A percentile compares a stretch with the other conserved stretches of the same genome.
Conservation (phyloP, 1,139 yeast species). For the Hansenula sp. region DNA sequence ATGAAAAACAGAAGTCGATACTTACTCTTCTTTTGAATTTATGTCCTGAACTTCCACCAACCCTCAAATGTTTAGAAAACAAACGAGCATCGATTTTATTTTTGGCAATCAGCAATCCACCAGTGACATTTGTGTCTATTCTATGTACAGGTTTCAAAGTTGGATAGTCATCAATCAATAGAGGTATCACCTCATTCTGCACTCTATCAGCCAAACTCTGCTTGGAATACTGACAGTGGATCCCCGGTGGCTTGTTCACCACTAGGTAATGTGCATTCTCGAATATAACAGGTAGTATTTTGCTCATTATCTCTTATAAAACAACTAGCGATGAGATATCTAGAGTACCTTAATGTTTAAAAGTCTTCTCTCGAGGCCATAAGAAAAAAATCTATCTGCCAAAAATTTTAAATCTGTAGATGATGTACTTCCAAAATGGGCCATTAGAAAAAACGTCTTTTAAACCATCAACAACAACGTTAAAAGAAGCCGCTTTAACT, state of each 20-base stretch:
- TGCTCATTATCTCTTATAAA: not conserved
- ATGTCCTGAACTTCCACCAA: constrained; percentile 30
- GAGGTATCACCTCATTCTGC: constrained; percentile 8
- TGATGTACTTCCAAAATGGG: not conserved
- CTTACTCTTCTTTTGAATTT: constrained; percentile 19
- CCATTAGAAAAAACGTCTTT: not conserved
- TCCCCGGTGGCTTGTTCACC: constrained; percentile 17
- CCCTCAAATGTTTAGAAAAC: constrained; percentile 26
- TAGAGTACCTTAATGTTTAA: not conserved
- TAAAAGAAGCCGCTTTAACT: too few species aligned
- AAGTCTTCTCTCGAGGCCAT: not conserved
- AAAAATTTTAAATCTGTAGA: not conserved
- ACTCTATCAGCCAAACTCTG: not conserved
- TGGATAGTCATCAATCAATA: constrained; percentile 9
- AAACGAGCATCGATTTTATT: constrained; percentile 25
- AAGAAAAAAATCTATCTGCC: not conserved
- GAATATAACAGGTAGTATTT: not conserved
- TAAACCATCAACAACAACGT: too few species aligned
- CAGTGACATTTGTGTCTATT: constrained; percentile 33
- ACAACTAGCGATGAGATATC: not conserved
- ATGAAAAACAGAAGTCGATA: too few species aligned
- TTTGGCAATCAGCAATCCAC: constrained; percentile 31
- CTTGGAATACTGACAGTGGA: not conserved
- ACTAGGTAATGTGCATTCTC: constrained; percentile 6
- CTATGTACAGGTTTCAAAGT: constrained; percentile 29